phyloP scores from a whole-genome alignment of 2,329 filamentous ascomycete genomes.

The Blastomyces gilchristii region DNA sequence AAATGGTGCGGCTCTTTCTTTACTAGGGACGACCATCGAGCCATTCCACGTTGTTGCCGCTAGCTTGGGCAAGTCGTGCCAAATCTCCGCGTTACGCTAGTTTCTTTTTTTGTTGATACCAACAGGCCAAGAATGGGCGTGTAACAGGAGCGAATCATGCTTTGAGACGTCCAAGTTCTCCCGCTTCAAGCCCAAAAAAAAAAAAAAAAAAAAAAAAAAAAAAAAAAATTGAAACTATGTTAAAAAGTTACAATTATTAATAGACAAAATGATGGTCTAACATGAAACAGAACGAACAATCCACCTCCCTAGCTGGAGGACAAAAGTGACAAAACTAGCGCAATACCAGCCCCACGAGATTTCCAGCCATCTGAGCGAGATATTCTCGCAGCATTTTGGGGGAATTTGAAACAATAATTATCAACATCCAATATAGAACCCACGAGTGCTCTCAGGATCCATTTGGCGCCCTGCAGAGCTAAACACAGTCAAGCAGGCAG shows the following conservation, averaged over 20 bases:
- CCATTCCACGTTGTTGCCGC: background rate
- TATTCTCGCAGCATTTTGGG: background rate
- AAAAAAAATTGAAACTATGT: too few relatives aligned
- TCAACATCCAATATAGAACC: background rate
- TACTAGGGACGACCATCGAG: background rate
- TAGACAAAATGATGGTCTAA: background rate
- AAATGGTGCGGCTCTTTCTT: background rate
- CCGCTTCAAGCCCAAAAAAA: background rate
- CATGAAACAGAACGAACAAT: background rate
- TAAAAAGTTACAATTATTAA: background rate
- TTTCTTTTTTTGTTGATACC: background rate
- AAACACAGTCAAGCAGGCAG: background rate
- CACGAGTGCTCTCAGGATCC: background rate
- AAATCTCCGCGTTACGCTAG: too few relatives aligned
- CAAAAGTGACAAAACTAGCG: background rate
- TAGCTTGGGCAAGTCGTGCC: background rate
- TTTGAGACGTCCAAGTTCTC: background rate
- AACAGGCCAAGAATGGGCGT: background rate
- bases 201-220: too few relatives aligned
- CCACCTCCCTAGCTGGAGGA: background rate
- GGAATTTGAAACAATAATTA: background rate
- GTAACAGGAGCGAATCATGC: background rate
- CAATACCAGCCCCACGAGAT: background rate
- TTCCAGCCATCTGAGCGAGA: background rate
- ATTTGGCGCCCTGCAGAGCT: background rate